phyloP scores from a whole-genome alignment of 164 flowering plant species.

The Liquidambar formosana region DNA sequence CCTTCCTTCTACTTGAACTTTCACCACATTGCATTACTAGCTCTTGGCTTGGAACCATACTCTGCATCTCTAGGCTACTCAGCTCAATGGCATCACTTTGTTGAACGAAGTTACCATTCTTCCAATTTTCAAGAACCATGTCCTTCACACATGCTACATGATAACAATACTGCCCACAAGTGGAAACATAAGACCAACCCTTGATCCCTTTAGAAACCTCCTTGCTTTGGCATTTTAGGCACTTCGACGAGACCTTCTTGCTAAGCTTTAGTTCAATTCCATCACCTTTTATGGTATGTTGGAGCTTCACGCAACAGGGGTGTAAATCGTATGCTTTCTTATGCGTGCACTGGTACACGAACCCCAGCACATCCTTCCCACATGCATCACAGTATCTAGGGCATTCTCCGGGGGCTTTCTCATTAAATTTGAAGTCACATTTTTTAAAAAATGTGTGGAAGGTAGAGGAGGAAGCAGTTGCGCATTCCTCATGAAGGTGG shows the following conservation, averaged over 20 bases:
- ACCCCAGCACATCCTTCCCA: constrained; percentile 24
- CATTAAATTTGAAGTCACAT: constrained; percentile 20
- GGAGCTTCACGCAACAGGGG: constrained; percentile 32
- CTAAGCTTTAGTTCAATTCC: constrained; percentile 17
- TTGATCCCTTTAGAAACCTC: background rate
- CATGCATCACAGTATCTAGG: constrained; percentile 26
- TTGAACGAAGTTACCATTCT: background rate
- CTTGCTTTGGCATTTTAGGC: constrained; percentile 22
- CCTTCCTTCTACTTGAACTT: background rate
- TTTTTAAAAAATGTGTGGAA: constrained; percentile 21
- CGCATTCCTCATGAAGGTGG: constrained; percentile 30
- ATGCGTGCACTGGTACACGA: constrained; percentile 19
- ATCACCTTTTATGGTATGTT: constrained; percentile 1
- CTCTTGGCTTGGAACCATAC: constrained; percentile 1
- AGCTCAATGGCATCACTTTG: background rate
- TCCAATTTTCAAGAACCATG: constrained; percentile 24
- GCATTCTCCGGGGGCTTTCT: background rate
- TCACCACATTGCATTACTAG: background rate
- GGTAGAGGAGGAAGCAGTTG: background rate
- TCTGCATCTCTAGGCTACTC: background rate
- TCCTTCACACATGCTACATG: constrained; percentile 33
- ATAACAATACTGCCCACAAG: constrained; percentile 3
- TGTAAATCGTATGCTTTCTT: constrained; percentile 20
- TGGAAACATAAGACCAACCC: constrained; percentile 32
- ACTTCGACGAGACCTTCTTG: constrained; percentile 13